phyloP scores from a whole-genome alignment of 352 stramenopile species.

The Phytophthora pistaciae region DNA sequence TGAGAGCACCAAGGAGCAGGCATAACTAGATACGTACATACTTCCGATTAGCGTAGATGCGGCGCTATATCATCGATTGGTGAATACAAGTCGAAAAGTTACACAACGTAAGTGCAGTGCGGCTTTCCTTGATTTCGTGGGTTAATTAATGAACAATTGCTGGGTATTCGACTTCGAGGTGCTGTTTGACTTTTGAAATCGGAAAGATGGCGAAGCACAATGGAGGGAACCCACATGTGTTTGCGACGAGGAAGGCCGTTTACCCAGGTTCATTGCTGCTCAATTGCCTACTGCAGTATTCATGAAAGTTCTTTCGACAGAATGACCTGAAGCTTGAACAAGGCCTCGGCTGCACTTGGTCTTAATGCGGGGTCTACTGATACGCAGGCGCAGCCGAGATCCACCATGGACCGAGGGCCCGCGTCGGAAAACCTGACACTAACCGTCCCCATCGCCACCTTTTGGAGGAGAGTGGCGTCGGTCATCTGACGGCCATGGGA shows the following conservation, averaged over 20 bases:
- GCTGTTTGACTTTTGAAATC: too few relatives aligned
- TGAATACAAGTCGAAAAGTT: neutral
- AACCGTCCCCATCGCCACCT: slow-evolving; percentile 3
- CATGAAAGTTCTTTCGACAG: neutral
- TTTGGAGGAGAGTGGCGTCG: slow-evolving; percentile 1
- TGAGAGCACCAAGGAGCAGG: slow-evolving; percentile 11
- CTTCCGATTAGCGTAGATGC: neutral
- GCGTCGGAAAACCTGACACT: slow-evolving; percentile 1
- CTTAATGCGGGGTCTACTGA: neutral
- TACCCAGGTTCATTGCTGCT: neutral
- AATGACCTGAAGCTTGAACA: neutral
- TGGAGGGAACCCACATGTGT: too few relatives aligned
- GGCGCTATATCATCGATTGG: neutral
- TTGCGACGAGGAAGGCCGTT: neutral
- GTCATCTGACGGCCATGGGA: slow-evolving; percentile 5
- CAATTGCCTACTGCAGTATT: neutral
- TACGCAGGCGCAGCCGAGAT: neutral
- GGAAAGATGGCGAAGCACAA: too few relatives aligned
- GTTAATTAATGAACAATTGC: too few relatives aligned
- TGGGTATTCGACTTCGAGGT: too few relatives aligned
- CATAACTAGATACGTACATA: neutral
- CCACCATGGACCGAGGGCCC: neutral
- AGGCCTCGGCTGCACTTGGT: neutral
- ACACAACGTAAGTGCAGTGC: neutral
- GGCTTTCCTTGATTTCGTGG: too few relatives aligned